Conservation (phyloP, 2,329 filamentous ascomycete species). For the Nothomitra cinnamomea region DNA sequence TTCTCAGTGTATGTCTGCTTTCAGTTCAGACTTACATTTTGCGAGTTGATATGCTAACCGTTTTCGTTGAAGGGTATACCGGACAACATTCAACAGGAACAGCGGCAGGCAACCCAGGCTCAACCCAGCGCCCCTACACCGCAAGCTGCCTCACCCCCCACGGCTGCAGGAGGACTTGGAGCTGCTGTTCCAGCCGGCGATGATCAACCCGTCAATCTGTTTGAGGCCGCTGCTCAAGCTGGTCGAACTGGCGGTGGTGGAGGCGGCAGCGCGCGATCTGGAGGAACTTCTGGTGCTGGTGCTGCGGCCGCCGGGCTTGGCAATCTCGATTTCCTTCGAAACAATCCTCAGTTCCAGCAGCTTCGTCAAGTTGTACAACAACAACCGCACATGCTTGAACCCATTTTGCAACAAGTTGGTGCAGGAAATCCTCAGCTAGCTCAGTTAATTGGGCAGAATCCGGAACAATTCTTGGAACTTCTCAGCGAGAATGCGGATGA, state of each 20-base stretch:
- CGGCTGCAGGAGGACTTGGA: slow-evolving; percentile 27
- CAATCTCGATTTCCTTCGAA: slow-evolving; percentile 83
- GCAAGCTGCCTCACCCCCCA: slow-evolving; percentile 25
- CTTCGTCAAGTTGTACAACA: slow-evolving; percentile 93
- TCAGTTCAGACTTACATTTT: background rate
- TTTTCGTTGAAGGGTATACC: slow-evolving; percentile 62
- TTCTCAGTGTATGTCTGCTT: slow-evolving; percentile 53
- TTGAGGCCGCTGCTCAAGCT: slow-evolving; percentile 78
- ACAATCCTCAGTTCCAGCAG: slow-evolving; percentile 96
- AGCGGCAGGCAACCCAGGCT: slow-evolving; percentile 29
- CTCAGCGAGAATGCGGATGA: slow-evolving; percentile 77
- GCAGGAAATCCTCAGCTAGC: slow-evolving; percentile 90
- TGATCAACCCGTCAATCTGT: slow-evolving; percentile 66
- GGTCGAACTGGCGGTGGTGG: slow-evolving; percentile 31
- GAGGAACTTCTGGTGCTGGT: slow-evolving; percentile 28
- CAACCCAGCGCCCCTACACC: slow-evolving; percentile 19
- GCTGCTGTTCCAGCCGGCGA: slow-evolving; percentile 21
- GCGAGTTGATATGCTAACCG: background rate
- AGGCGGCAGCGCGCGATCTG: slow-evolving; percentile 22
- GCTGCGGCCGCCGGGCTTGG: slow-evolving; percentile 38
- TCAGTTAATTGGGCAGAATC: slow-evolving; percentile 78
- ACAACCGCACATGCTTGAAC: slow-evolving; percentile 95
- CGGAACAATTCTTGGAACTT: slow-evolving; percentile 81
- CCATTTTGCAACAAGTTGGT: slow-evolving; percentile 89
- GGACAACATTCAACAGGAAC: slow-evolving; percentile 60